Evolutionary conservation across 306 rosid genomes (phyloP), one percentile per base, ranked within the genome.

Genomic region (Abrus pulchellus): DNA sequence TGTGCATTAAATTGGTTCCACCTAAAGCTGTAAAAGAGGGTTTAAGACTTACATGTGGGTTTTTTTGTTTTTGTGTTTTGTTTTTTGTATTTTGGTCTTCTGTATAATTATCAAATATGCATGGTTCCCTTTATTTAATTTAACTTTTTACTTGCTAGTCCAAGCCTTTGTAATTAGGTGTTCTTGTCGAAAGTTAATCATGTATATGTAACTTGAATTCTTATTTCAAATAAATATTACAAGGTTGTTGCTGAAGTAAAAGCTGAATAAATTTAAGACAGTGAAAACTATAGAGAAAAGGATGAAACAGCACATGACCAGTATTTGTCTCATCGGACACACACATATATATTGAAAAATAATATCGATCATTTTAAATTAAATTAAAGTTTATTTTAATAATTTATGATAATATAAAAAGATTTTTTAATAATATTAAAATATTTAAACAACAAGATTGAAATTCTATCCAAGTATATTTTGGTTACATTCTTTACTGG

Each of bases 1-100:
- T 77, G 74, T 41, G 9, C 38, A 63, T 72, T 44, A 73, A 65
- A 27, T 54, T 73, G 9, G 50, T 53, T 69, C 56, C 13, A 29
- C 14, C 30, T n/a, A 3, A 14, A 14, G 65, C 14, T 79, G 61
- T 74, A 10, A 30, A 66, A 76, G 11, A 74, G 36, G 9, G 78
- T 78, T 56, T 45, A 13, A 36, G 40, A 36, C 4, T 2, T 36
- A 36, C 40, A 36, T 36, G 20, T 20, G 20, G 20, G 20, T 20
- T 20, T 20, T 20, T 20, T 20, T 20, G 20, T 20, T 20, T 20
- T 20, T 20, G 20, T 20, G 20, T 36, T 36, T 36, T 36, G 3
- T 36, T 36, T 36, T 36, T 8, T 14, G 14, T 73, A 10, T 57
- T 5, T 69, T 20, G 41, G 48, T 38, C 32, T 78, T 33, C 7